Base-by-base conservation (phyloP, 2,329 filamentous ascomycete genomes). In the Calonectria naviculata region DNA sequence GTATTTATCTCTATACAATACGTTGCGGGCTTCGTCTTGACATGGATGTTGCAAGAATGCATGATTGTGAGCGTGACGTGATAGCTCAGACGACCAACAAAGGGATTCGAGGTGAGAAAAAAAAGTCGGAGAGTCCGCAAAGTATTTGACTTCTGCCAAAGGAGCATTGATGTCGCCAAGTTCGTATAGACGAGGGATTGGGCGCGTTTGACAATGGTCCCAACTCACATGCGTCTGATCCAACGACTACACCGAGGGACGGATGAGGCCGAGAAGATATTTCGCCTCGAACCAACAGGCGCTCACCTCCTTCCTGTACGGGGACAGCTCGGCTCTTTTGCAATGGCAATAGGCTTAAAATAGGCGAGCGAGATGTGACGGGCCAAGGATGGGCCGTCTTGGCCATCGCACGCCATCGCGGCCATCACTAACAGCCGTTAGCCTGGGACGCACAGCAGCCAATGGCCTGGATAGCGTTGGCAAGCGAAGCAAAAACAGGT, bases 361-460 rank as follows among this genome's bases (percentile, higher is more conserved):
- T 65, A 65, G 44, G 52, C 34, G 52, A 26, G 31, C 13, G 21
- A 58, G 38, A 42, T 52, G 41, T 24, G 28, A 31, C 42, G 9
- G 9, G 44, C 34, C 54, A 34, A 47, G 62, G 46, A 56, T 36
- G 17, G 36, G 29, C 24, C 36, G 60, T 21, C 60, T 68, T 64
- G 67, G 67, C 49, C 38, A 34, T 68, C 67, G 68, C 68, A 70
- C 68, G 68, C 64, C 63, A 70, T 70, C 41, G 36, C 68, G 38
- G 62, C 68, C 68, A 70, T 54, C 56, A 38, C 63, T 64, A 65
- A 56, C 46, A 66, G 28, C 68, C 68, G 68, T 70, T 70, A 70
- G 68, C 4, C 56, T 65, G 34, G 36, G 47, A 19, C 15, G 29
- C 21, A 41, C 24, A 12, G 34, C 54, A 42, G 28, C 68, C 68